These are phyloP conservation scores for Podosphaera leucotricha DNA, from an alignment of 2,329 filamentous ascomycete genomes.

Conservation along the genomic window DNA sequence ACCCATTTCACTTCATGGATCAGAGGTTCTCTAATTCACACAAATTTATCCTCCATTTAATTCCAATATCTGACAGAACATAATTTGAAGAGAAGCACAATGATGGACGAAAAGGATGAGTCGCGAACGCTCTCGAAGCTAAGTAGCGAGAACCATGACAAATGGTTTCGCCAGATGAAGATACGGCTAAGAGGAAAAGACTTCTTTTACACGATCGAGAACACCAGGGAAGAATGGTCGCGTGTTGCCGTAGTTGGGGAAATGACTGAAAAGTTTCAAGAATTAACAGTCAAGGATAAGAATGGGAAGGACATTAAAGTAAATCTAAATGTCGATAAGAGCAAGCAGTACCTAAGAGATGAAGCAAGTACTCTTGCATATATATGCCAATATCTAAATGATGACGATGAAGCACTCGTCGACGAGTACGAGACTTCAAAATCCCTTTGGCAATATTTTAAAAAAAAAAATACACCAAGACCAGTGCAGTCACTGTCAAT, in stretches of 20 bases:
- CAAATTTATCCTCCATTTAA: too few species aligned
- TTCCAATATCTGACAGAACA: too few species aligned
- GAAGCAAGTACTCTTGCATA: background rate
- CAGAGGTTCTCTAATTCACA: too few species aligned
- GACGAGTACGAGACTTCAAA: background rate
- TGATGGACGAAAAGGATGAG: too few species aligned
- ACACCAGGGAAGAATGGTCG: background rate
- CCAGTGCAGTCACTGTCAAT: background rate
- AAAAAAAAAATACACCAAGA: background rate
- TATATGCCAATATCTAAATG: background rate
- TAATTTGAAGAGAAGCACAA: too few species aligned
- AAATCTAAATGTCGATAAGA: background rate
- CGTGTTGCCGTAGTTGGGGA: background rate
- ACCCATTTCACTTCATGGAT: too few species aligned
- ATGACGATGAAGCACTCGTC: background rate
- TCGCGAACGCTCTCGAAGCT: too few species aligned
- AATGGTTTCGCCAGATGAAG: background rate
- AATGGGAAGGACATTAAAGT: background rate
- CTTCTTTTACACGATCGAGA: background rate
- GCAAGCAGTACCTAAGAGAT: background rate
- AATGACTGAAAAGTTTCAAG: background rate
- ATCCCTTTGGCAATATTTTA: background rate
- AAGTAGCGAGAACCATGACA: background rate
- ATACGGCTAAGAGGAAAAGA: background rate
- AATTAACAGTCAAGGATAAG: background rate